Conservation (phyloP, 805 yeast species). For the Wilhelminamyces savonicus region DNA sequence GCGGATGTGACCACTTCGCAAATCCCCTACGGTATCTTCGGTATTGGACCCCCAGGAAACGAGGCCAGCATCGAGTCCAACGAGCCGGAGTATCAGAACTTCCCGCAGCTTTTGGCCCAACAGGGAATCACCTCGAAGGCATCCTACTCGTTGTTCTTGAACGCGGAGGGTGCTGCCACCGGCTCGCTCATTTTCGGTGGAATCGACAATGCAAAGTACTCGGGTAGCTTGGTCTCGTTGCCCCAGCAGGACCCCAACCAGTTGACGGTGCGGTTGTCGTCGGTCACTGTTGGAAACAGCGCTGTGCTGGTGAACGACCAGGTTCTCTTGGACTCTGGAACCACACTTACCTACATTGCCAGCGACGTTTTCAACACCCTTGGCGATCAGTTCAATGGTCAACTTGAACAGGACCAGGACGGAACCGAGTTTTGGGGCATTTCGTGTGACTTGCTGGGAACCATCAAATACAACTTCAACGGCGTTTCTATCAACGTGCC, state of each 20-base stretch:
- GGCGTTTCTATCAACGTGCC: slow-evolving; percentile 14
- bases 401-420: background rate
- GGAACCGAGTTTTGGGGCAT: background rate
- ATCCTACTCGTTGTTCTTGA: slow-evolving; percentile 20
- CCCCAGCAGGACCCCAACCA: too few relatives aligned
- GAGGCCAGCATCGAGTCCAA: too few relatives aligned
- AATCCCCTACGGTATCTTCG: slow-evolving; percentile 2
- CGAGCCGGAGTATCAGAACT: slow-evolving; percentile 4
- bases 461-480: slow-evolving; percentile 6
- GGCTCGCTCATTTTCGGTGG: slow-evolving; percentile 26
- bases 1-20: slow-evolving; percentile 2
- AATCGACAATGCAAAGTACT: slow-evolving; percentile 18
- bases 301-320: too few relatives aligned
- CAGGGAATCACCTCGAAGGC: slow-evolving; percentile 19
- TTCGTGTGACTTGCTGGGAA: background rate
- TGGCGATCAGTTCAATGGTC: slow-evolving; percentile 2
- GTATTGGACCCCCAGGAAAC: too few relatives aligned
- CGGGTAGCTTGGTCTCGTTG: slow-evolving; percentile 15
- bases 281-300: too few relatives aligned
- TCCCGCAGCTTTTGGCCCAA: slow-evolving; percentile 16
- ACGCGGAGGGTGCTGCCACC: slow-evolving; percentile 7
- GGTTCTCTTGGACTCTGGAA: slow-evolving; percentile 53
- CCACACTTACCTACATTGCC: slow-evolving; percentile 48
- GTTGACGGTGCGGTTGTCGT: too few relatives aligned
- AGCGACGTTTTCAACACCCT: slow-evolving; percentile 12